phyloP scores from a whole-genome alignment of 257 asterid species.

The Nicotiana tomentosiformis region DNA sequence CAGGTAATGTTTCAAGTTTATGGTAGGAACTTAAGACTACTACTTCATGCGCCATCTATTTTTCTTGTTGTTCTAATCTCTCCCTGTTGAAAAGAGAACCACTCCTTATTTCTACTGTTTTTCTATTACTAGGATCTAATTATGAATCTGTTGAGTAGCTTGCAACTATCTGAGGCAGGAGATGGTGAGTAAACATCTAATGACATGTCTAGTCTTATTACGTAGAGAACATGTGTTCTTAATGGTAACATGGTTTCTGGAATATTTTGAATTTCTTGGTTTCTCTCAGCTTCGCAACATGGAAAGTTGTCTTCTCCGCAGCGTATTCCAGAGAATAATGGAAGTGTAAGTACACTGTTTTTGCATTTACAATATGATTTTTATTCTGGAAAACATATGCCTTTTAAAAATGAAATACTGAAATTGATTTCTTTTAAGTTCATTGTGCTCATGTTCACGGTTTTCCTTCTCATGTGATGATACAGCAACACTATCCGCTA shows the following conservation, averaged over 20 bases:
- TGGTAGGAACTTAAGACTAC: not conserved
- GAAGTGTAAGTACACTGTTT: conserved; percentile 54
- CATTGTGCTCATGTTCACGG: not conserved
- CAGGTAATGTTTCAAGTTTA: conserved; percentile 38
- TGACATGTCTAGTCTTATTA: not conserved
- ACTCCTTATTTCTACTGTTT: not conserved
- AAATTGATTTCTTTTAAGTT: not conserved
- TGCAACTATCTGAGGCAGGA: conserved; percentile 55
- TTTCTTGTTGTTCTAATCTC: not conserved
- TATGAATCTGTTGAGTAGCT: conserved; percentile 63
- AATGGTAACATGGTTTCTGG: not conserved
- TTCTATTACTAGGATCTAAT: conserved; percentile 64
- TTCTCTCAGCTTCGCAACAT: conserved; percentile 57
- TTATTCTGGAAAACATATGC: not conserved
- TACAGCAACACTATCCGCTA: not conserved
- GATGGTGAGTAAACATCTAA: conserved; percentile 48
- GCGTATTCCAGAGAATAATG: conserved; percentile 59
- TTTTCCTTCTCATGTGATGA: not conserved
- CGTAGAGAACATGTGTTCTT: not conserved
- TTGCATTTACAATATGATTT: not conserved
- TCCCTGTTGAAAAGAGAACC: not conserved
- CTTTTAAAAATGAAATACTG: not conserved
- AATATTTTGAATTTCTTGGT: conserved; percentile 4
- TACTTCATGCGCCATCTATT: not conserved
- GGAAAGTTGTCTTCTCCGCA: conserved; percentile 70